Conservation (phyloP, 108 stramenopile genomes). For the Nannochloropsis gaditana region DNA sequence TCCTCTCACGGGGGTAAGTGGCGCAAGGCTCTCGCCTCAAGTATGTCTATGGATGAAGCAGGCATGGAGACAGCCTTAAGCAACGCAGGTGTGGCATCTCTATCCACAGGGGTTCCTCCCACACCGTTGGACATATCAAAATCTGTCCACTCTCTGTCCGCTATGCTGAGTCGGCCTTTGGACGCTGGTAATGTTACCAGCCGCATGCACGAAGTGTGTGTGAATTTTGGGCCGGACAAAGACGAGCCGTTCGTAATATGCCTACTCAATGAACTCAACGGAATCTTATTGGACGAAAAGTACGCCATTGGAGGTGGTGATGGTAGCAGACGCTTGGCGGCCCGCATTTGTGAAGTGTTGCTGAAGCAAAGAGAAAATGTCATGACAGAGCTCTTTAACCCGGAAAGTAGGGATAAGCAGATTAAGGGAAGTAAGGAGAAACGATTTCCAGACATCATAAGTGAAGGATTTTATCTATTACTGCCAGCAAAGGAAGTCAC, state of each 20-base stretch:
- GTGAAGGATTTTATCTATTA: not conserved
- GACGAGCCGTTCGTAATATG: constrained; percentile 9
- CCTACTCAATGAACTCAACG: not conserved
- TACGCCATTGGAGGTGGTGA: not conserved
- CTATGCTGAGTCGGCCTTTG: not conserved
- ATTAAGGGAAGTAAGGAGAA: not conserved
- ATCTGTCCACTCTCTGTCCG: no score
- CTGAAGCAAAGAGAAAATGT: not conserved
- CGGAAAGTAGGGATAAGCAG: not conserved
- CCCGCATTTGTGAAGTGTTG: not conserved
- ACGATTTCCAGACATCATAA: not conserved
- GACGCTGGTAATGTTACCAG: not conserved
- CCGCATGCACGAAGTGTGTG: not conserved
- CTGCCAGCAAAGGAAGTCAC: not conserved
- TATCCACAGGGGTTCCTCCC: not conserved
- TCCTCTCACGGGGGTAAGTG: not conserved
- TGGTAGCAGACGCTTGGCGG: not conserved
- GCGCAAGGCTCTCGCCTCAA: not conserved
- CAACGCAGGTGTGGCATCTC: not conserved
- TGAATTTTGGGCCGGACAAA: not conserved
- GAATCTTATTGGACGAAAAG: not conserved
- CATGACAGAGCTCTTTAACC: not conserved
- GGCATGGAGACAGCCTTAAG: not conserved
- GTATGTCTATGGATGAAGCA: not conserved
- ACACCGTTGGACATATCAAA: not conserved